phyloP scores from a whole-genome alignment of 768 basidiomycete genomes.

The Panellus pusillus region DNA sequence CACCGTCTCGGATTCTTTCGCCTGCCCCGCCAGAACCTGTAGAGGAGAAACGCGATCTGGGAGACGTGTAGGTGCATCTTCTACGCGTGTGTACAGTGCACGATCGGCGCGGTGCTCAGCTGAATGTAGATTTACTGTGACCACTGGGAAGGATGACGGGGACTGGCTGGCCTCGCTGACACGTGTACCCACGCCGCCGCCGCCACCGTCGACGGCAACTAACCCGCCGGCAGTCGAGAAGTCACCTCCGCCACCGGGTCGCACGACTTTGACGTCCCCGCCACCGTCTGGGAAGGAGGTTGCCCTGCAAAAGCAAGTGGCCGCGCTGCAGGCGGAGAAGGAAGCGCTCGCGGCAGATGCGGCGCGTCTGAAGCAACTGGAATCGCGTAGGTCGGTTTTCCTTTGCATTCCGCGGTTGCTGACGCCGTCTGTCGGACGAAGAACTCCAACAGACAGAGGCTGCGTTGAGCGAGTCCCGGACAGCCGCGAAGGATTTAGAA shows the following conservation, averaged over 20 bases:
- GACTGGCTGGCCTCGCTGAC: conserved; percentile 63
- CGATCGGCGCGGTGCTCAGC: conserved; percentile 5
- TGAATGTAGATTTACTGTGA: conserved; percentile 33
- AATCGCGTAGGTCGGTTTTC: conserved; percentile 10
- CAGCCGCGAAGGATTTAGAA: conserved; percentile 29
- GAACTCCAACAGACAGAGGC: conserved; percentile 34
- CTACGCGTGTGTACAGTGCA: conserved; percentile 8
- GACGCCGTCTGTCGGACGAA: conserved; percentile 10
- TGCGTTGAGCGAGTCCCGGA: conserved; percentile 35
- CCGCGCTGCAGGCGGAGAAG: conserved; percentile 23
- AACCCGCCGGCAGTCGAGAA: conserved; percentile 15
- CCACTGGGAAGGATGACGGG: conserved; percentile 36
- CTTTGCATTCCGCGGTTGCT: not conserved
- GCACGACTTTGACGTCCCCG: conserved; percentile 16
- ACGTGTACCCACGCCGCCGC: conserved; percentile 33
- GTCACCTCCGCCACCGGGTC: conserved; percentile 22
- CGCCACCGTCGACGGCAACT: conserved; percentile 18
- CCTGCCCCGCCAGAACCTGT: conserved; percentile 47
- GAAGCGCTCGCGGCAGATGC: conserved; percentile 23
- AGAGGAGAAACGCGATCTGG: conserved; percentile 52
- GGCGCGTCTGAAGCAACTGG: conserved; percentile 19
- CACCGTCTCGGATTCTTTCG: conserved; percentile 51
- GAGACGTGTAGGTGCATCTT: conserved; percentile 62
- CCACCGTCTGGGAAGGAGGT: conserved; percentile 19
- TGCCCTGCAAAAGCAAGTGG: conserved; percentile 18